Evolutionary conservation across 495 filamentous ascomycete species (phyloP).

Genomic region (Darksidea phi): DNA sequence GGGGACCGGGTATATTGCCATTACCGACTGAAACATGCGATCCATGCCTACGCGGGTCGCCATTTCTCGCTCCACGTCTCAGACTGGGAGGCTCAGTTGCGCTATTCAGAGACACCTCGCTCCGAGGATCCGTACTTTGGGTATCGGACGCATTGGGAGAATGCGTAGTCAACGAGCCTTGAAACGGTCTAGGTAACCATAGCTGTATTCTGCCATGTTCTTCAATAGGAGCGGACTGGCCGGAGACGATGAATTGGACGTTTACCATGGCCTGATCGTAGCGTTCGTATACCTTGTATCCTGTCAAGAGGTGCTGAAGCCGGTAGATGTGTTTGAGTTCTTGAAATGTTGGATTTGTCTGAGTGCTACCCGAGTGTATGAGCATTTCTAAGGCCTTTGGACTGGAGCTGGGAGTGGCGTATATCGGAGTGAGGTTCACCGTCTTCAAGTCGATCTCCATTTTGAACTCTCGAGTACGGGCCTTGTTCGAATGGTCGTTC

Average conservation of each 20-base stretch:
- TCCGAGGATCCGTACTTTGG: too few relatives aligned
- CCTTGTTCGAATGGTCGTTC: not conserved
- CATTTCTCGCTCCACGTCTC: too few relatives aligned
- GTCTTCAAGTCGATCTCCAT: not conserved
- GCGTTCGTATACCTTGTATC: slow-evolving; percentile 8
- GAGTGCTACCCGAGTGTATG: not conserved
- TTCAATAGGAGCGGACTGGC: not conserved
- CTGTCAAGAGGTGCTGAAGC: slow-evolving; percentile 9
- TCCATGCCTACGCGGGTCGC: too few relatives aligned
- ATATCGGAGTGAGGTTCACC: not conserved
- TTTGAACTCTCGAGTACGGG: not conserved
- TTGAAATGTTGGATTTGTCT: not conserved
- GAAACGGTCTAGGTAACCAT: slow-evolving; percentile 1
- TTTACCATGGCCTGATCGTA: slow-evolving; percentile 9
- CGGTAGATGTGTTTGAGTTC: not conserved
- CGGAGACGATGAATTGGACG: not conserved
- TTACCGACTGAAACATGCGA: too few relatives aligned
- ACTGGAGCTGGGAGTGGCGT: not conserved
- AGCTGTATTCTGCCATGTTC: slow-evolving; percentile 4
- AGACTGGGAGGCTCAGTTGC: too few relatives aligned
- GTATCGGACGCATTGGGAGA: not conserved
- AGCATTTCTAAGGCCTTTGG: not conserved
- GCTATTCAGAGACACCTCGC: too few relatives aligned
- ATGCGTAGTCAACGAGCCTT: not conserved
- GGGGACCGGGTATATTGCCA: too few relatives aligned